Evolutionary conservation across 768 basidiomycete species (phyloP), one percentile per base, ranked within the genome.

Genomic region (Boletellus ananas): DNA sequence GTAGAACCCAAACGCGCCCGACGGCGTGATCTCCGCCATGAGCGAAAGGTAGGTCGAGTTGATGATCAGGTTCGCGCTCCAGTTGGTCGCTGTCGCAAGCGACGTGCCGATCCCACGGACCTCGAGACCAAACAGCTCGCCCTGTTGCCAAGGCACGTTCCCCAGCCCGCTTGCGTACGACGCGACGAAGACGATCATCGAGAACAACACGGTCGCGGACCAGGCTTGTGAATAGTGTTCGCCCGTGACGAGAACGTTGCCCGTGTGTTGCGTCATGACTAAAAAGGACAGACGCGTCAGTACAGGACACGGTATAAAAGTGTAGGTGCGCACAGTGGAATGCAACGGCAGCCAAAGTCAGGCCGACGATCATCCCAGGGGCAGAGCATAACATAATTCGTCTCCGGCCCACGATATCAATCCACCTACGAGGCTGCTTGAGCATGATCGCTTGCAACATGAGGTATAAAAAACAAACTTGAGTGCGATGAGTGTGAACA

Each of bases 81-180:
- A 91, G 68, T 90, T 90, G 18, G 83, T 84, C 5, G 85, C 83
- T 0, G 88, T 89, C 10, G 82, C 75, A 42, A 89, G 74, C 1
- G 83, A 84, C 7, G 86, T 85, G 27, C 87, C 88, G 49, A 90
- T 79, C 3, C 90, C 89, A 43, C 89, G 79, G 16, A 87, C 84
- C 74, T 90, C 86, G 34, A 91, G 77, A 17, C 77, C 74, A 69
- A 92, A 92, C 11, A 93, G 75, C 62, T 91, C 90, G 38, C 87
- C 88, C 65, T 90, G 90, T 59, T 90, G 87, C 90, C 90, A 91
- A 0, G 90, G 90, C 2, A 90, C 81, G 58, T 88, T 87, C 1
- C 88, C 88, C 14, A 90, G 69, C 4, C 88, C 85, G 3, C 79
- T 85, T 0, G 87, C 90, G 60, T 92, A 93, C 10, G 84, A 84